phyloP scores from a whole-genome alignment of 441 rosid species.

The Syzygium syzygioides region DNA sequence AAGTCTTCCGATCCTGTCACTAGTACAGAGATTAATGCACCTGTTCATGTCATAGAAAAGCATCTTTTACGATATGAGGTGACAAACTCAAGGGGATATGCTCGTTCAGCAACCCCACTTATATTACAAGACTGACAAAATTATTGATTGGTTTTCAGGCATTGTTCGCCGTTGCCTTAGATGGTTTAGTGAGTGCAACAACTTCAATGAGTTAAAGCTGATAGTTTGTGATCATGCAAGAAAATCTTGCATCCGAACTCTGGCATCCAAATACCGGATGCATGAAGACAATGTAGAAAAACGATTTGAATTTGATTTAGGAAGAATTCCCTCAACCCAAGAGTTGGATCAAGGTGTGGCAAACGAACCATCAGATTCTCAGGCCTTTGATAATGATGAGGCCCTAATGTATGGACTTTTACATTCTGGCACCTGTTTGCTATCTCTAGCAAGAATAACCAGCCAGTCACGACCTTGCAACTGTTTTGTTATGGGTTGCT shows the following conservation, averaged over 20 bases:
- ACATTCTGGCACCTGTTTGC: slow-evolving; percentile 55
- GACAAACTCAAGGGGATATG: slow-evolving; percentile 51
- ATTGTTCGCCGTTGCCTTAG: slow-evolving; percentile 61
- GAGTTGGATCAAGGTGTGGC: slow-evolving; percentile 51
- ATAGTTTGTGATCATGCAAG: slow-evolving; percentile 48
- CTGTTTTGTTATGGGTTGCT: slow-evolving; percentile 73
- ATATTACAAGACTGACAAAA: slow-evolving; percentile 64
- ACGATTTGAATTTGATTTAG: slow-evolving; percentile 54
- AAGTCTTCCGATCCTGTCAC: slow-evolving; percentile 23
- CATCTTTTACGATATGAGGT: slow-evolving; percentile 75
- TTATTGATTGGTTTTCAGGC: slow-evolving; percentile 81
- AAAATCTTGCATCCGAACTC: slow-evolving; percentile 81
- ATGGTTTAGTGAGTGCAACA: slow-evolving; percentile 64
- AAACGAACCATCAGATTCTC: slow-evolving; percentile 26
- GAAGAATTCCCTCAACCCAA: slow-evolving; percentile 42
- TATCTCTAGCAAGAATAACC: slow-evolving; percentile 70
- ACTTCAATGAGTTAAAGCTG: slow-evolving; percentile 58
- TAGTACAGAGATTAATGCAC: slow-evolving; percentile 56
- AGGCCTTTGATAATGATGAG: slow-evolving; percentile 45
- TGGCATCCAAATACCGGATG: slow-evolving; percentile 72
- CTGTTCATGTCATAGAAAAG: slow-evolving; percentile 59
- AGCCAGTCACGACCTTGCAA: slow-evolving; percentile 69
- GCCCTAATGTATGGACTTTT: slow-evolving; percentile 61
- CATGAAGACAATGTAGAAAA: slow-evolving; percentile 71
- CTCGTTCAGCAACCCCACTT: slow-evolving; percentile 42